Evolutionary conservation across 2,329 filamentous ascomycete genomes (phyloP).

Genomic region (Hymenoscyphus fraxineus): DNA sequence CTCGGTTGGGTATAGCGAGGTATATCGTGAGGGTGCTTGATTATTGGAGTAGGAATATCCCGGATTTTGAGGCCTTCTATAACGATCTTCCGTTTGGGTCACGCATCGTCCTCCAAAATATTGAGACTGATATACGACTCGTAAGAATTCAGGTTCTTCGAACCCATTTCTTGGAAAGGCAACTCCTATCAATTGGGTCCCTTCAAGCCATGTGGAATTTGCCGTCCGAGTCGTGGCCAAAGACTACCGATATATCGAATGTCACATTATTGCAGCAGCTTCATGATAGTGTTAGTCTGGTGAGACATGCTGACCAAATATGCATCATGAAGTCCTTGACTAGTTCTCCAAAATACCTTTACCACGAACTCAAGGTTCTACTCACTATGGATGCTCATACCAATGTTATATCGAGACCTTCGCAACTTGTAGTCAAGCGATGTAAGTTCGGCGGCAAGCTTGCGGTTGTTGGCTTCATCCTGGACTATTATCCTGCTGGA

Average conservation of each 20-base stretch:
- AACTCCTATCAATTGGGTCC: not conserved
- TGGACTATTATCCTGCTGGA: not conserved
- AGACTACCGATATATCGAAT: not conserved
- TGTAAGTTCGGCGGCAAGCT: not conserved
- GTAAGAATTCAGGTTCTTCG: conserved; percentile 26
- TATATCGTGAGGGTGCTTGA: not conserved
- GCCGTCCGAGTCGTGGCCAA: not conserved
- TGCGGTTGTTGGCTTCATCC: not conserved
- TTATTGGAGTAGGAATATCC: not conserved
- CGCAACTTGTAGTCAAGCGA: conserved; percentile 38
- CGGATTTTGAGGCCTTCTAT: conserved; percentile 37
- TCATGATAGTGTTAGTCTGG: not conserved
- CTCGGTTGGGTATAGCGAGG: not conserved
- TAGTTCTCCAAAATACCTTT: conserved; percentile 56
- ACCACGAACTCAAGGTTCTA: conserved; percentile 56
- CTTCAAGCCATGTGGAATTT: not conserved
- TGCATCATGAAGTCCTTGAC: conserved; percentile 58
- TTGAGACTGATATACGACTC: conserved; percentile 46
- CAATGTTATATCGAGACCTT: conserved; percentile 50
- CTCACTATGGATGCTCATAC: conserved; percentile 49
- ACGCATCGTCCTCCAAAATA: conserved; percentile 50
- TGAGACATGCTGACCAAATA: conserved; percentile 34
- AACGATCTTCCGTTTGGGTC: conserved; percentile 53
- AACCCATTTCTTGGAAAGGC: not conserved
- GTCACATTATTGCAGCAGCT: not conserved